These are phyloP conservation scores for Salix purpurea DNA, from an alignment of 345 rosid species.

Conservation along the genomic window DNA sequence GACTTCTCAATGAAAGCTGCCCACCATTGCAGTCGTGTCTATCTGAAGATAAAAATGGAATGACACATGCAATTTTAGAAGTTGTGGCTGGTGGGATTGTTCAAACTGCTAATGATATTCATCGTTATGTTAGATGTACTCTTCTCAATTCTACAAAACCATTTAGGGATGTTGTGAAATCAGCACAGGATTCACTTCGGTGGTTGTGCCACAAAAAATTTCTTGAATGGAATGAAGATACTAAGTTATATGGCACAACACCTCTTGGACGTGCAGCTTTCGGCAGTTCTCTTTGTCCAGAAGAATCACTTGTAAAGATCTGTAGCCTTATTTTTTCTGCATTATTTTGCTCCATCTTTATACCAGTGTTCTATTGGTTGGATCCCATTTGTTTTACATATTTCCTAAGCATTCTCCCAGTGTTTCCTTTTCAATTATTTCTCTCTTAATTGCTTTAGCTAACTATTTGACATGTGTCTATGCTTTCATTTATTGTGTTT, in stretches of 20 bases:
- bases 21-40: constrained; percentile 91
- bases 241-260: constrained; percentile 74
- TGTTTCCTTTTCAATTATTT: not conserved
- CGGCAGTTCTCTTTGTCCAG: constrained; percentile 98
- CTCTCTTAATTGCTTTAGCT: constrained; percentile 1
- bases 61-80: constrained; percentile 98
- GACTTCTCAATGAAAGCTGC: constrained; percentile 78
- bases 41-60: constrained; percentile 96
- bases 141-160: constrained; percentile 95
- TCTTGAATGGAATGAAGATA: constrained; percentile 93
- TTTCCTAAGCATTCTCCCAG: not conserved
- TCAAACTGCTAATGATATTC: constrained; percentile 84
- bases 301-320: constrained; percentile 80
- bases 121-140: constrained; percentile 92
- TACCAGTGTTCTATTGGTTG: not conserved
- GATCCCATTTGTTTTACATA: too few relatives aligned
- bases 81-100: constrained; percentile 98
- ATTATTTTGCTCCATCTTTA: not conserved
- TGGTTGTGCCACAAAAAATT: constrained; percentile 90
- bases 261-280: constrained; percentile 97
- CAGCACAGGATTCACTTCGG: constrained; percentile 97
- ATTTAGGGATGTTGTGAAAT: constrained; percentile 86
- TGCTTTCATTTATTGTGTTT: constrained; percentile 2
- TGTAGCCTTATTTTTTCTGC: constrained; percentile 13
- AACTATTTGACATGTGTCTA: not conserved